Evolutionary conservation across 257 asterid genomes (phyloP).

Genomic region (Solanum microdontum): DNA sequence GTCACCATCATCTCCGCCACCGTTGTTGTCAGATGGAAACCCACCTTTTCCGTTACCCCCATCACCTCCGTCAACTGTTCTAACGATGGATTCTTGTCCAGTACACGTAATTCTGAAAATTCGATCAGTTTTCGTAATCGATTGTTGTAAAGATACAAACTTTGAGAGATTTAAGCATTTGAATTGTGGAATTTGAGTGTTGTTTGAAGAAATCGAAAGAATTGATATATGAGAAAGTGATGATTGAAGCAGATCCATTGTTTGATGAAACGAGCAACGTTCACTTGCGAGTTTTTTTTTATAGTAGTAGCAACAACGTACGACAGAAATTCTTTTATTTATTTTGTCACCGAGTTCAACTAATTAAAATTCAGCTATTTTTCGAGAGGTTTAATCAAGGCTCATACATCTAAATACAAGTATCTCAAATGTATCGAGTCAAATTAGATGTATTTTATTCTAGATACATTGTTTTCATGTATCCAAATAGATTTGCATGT

Average conservation of each 20-base stretch:
- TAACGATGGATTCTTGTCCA: slow-evolving; percentile 14
- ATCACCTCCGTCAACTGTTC: slow-evolving; percentile 20
- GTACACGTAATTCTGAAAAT: slow-evolving; percentile 24
- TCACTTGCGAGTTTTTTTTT: background rate
- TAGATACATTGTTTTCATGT: background rate
- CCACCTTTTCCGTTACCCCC: slow-evolving; percentile 44
- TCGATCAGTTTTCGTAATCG: background rate
- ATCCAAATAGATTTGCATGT: too few species aligned
- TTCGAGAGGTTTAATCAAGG: background rate
- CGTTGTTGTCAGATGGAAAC: slow-evolving; percentile 33
- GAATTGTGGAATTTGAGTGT: background rate
- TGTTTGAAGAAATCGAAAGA: background rate
- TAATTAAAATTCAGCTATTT: background rate
- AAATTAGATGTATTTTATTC: too few species aligned
- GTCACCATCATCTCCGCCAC: slow-evolving; percentile 30
- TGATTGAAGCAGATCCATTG: slow-evolving; percentile 12
- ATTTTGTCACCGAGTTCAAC: fast-evolving
- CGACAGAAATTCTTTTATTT: background rate
- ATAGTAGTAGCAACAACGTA: background rate
- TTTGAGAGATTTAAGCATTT: background rate
- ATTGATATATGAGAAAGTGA: background rate
- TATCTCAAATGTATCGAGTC: background rate
- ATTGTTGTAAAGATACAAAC: background rate
- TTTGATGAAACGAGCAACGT: background rate
- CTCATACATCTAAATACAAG: too few species aligned